Conservation (phyloP, 78 protist species). For the Emiliania huxleyi region DNA sequence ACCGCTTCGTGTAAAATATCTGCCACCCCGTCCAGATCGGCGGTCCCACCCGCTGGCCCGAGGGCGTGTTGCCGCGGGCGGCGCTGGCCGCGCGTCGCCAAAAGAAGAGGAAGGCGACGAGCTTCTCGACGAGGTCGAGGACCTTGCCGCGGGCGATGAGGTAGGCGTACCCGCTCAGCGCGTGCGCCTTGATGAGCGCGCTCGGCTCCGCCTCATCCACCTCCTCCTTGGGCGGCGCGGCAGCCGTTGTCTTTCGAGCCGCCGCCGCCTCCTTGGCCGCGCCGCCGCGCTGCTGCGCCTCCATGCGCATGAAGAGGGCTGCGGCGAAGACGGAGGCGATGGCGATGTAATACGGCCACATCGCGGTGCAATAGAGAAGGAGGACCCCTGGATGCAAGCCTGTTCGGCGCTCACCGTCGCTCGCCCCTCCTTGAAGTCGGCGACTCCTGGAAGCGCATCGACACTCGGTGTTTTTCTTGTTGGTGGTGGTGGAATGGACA, state of each 20-base stretch:
- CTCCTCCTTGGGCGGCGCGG: no score
- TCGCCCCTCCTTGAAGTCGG: no score
- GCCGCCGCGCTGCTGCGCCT: neutral
- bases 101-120: neutral
- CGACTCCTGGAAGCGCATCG: no score
- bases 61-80: neutral
- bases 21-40: conserved; percentile 70
- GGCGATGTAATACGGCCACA: neutral
- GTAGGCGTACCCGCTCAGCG: neutral
- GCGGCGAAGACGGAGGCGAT: neutral
- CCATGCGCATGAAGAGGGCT: neutral
- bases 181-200: neutral
- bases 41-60: neutral
- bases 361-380: no score
- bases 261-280: no score
- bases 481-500: no score
- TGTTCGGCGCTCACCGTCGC: no score
- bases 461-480: no score
- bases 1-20: conserved; percentile 80
- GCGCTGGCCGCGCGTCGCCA: neutral
- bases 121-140: neutral
- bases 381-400: no score
- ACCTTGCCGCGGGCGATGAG: neutral
- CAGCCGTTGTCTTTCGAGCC: no score
- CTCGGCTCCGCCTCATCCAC: neutral